Evolutionary conservation across 768 basidiomycete species (phyloP).

Genomic region (Collybia mongolica): DNA sequence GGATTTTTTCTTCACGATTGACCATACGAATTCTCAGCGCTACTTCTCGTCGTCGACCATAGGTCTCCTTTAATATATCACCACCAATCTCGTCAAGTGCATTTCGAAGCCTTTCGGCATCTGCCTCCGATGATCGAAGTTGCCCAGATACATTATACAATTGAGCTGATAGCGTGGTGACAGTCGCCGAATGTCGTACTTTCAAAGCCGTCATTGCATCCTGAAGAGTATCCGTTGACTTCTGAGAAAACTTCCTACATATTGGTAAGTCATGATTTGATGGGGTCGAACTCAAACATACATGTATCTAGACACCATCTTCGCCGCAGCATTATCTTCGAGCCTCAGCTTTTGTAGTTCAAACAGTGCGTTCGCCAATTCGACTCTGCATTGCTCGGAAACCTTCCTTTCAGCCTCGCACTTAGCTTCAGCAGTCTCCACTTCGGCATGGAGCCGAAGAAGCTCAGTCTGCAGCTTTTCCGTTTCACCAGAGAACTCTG

Average conservation of each 20-base stretch:
- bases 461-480: slow-evolving; percentile 44
- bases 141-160: slow-evolving; percentile 41
- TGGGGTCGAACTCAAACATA: slow-evolving; percentile 28
- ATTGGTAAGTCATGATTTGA: neutral
- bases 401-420: slow-evolving; percentile 45
- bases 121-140: slow-evolving; percentile 41
- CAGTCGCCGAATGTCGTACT: slow-evolving; percentile 59
- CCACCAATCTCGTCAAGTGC: slow-evolving; percentile 70
- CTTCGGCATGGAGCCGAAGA: slow-evolving; percentile 38
- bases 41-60: slow-evolving; percentile 65
- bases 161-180: slow-evolving; percentile 53
- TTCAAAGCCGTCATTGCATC: slow-evolving; percentile 56
- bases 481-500: slow-evolving; percentile 48
- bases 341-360: slow-evolving; percentile 55
- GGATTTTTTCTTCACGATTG: slow-evolving; percentile 60
- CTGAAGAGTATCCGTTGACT: slow-evolving; percentile 66
- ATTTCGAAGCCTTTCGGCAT: slow-evolving; percentile 48
- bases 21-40: slow-evolving; percentile 60
- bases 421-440: slow-evolving; percentile 39
- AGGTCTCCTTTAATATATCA: slow-evolving; percentile 68
- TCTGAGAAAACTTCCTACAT: slow-evolving; percentile 80
- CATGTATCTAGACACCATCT: slow-evolving; percentile 87
- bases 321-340: slow-evolving; percentile 75
- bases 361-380: slow-evolving; percentile 43
- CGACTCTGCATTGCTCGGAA: slow-evolving; percentile 38